Conservation (phyloP, 2,329 filamentous ascomycete species). For the Cucurbitaria berberidis region DNA sequence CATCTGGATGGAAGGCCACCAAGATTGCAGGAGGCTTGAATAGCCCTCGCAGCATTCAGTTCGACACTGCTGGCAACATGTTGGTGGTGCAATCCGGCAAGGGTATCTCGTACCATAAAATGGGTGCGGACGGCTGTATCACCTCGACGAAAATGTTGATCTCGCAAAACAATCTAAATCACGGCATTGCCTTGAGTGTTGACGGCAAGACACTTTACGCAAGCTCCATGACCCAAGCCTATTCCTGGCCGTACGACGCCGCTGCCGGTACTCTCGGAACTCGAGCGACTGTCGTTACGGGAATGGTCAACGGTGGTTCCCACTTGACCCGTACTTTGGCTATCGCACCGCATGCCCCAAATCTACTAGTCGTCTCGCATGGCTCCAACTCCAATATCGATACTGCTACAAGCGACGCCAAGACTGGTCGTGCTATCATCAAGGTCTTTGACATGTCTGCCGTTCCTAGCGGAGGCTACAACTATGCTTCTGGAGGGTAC, state of each 20-base stretch:
- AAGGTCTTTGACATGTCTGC: slow-evolving; percentile 63
- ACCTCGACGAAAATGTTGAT: slow-evolving; percentile 41
- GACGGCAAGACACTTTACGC: slow-evolving; percentile 59
- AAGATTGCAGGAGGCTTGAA: slow-evolving; percentile 40
- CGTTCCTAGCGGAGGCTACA: slow-evolving; percentile 48
- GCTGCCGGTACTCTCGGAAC: slow-evolving; percentile 54
- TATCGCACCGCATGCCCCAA: slow-evolving; percentile 60
- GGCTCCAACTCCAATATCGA: slow-evolving; percentile 71
- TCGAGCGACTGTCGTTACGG: slow-evolving; percentile 64
- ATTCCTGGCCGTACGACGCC: slow-evolving; percentile 68
- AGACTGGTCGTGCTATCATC: slow-evolving; percentile 67
- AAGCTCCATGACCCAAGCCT: slow-evolving; percentile 64
- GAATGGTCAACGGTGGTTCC: slow-evolving; percentile 60
- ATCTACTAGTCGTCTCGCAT: slow-evolving; percentile 67
- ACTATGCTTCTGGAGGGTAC: slow-evolving; percentile 59
- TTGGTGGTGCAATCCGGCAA: slow-evolving; percentile 43
- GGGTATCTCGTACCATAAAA: slow-evolving; percentile 40
- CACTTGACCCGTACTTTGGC: slow-evolving; percentile 72
- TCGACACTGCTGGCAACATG: slow-evolving; percentile 43
- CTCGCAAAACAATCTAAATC: slow-evolving; percentile 52
- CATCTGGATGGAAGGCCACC: slow-evolving; percentile 42
- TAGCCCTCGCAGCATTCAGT: slow-evolving; percentile 40
- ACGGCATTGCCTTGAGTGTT: slow-evolving; percentile 56
- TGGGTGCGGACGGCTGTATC: slow-evolving; percentile 38
- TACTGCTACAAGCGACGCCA: slow-evolving; percentile 53